Evolutionary conservation across 371 early-diverging fungal species (phyloP).

Genomic region (Circinella minor): DNA sequence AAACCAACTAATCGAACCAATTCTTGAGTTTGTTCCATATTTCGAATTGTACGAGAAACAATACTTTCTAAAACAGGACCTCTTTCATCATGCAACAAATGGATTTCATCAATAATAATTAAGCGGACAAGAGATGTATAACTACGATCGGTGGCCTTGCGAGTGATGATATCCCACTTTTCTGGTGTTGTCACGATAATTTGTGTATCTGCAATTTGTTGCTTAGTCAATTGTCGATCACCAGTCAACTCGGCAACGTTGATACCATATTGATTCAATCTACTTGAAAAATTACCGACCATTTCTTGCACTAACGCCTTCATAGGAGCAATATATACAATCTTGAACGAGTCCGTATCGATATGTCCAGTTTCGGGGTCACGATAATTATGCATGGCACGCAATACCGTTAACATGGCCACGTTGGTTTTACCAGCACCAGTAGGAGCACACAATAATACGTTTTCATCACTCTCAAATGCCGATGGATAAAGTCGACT

Average conservation of each 20-base stretch:
- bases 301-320: constrained; percentile 99
- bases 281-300: constrained; percentile 86
- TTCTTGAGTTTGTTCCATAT: constrained; percentile 90
- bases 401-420: constrained; percentile 95
- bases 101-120: constrained; percentile 99
- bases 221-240: constrained; percentile 95
- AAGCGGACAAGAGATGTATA: constrained; percentile 92
- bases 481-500: constrained; percentile 88
- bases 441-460: constrained; percentile 99
- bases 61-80: constrained; percentile 98
- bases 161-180: constrained; percentile 99
- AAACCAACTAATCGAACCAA: constrained; percentile 96
- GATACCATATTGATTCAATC: constrained; percentile 83
- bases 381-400: constrained; percentile 80
- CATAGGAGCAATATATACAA: constrained; percentile 99
- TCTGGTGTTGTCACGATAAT: constrained; percentile 99
- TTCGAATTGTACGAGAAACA: constrained; percentile 92
- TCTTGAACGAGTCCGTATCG: constrained; percentile 88
- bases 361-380: constrained; percentile 79
- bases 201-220: constrained; percentile 93
- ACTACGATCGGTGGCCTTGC: constrained; percentile 93
- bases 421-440: constrained; percentile 99
- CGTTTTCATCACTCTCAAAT: constrained; percentile 89
- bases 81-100: constrained; percentile 98
- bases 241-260: constrained; percentile 98